A percentile compares a stretch with the other conserved stretches of the same genome.
Evolutionary conservation across 805 yeast species (phyloP).

Genomic region (Saturnispora sekii): DNA sequence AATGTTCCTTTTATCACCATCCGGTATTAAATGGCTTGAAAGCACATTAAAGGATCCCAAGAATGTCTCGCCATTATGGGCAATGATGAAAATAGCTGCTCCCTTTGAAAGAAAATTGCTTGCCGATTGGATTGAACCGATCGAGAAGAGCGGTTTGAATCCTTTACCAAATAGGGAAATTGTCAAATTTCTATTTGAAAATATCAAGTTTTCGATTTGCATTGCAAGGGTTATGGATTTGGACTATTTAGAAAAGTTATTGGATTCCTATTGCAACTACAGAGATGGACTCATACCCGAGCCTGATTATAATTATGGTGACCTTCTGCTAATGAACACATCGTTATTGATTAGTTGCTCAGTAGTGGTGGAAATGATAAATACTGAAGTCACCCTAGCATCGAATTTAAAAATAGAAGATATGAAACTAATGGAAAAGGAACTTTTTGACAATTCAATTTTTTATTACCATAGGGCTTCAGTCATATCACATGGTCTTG

Average conservation of each 20-base stretch:
- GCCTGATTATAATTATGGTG: constrained; percentile 24
- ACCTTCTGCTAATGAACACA: constrained; percentile 26
- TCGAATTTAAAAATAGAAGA: constrained; percentile 11
- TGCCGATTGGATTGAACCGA: constrained; percentile 28
- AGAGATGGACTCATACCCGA: constrained; percentile 18
- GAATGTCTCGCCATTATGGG: constrained; percentile 18
- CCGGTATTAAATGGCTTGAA: constrained; percentile 34
- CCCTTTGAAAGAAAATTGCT: constrained; percentile 15
- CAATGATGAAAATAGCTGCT: constrained; percentile 15
- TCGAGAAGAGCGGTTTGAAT: constrained; percentile 18
- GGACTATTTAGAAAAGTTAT: constrained; percentile 8
- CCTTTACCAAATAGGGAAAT: constrained; percentile 26
- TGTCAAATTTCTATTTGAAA: constrained; percentile 13
- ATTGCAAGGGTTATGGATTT: constrained; percentile 7
- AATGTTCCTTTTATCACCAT: constrained; percentile 32
- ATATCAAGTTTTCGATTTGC: constrained; percentile 5
- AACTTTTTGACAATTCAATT: constrained; percentile 32
- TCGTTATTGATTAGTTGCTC: constrained; percentile 17
- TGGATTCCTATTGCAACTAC: constrained; percentile 15
- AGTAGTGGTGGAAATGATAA: constrained; percentile 7
- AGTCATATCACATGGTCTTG: constrained; percentile 40
- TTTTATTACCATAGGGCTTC: constrained; percentile 44
- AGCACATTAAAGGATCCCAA: constrained; percentile 13
- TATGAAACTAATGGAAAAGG: constrained; percentile 22
- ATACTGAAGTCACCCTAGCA: constrained; percentile 1